Conservation (phyloP, 2,329 filamentous ascomycete genomes). For the Fusarium transvaalense region DNA sequence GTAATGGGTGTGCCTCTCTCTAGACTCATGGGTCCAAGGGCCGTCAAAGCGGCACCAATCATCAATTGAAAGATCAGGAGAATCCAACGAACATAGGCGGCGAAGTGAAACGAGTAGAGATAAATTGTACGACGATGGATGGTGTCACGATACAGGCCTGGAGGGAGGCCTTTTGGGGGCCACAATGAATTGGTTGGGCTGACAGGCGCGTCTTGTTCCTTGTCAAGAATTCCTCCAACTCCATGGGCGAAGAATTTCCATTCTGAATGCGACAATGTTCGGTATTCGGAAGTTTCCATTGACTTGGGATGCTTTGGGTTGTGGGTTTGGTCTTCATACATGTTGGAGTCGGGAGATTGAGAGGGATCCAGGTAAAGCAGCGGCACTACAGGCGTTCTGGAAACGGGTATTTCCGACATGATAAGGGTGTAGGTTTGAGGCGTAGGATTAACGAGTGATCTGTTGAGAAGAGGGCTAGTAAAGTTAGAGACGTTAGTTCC, state of each 20-base stretch:
- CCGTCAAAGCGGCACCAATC: conserved; percentile 63
- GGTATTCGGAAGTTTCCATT: conserved; percentile 43
- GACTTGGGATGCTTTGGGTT: background rate
- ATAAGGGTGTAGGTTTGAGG: background rate
- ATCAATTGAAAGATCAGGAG: conserved; percentile 64
- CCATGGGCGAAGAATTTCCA: conserved; percentile 63
- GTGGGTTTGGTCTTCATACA: background rate
- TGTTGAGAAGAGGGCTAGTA: background rate
- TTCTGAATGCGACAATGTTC: conserved; percentile 59
- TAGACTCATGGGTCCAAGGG: conserved; percentile 59
- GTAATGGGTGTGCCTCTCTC: conserved; percentile 59
- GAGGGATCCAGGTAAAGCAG: background rate
- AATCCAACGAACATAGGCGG: conserved; percentile 59
- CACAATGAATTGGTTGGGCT: conserved; percentile 59
- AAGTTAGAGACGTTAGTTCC: background rate
- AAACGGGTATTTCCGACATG: background rate
- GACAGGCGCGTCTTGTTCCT: conserved; percentile 58
- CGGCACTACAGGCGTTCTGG: background rate
- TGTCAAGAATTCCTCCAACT: conserved; percentile 60
- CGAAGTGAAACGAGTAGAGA: conserved; percentile 58
- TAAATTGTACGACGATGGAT: conserved; percentile 60
- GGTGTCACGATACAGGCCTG: conserved; percentile 64
- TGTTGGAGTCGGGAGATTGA: background rate
- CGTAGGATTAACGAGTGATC: background rate
- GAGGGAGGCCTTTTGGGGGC: conserved; percentile 62